Evolutionary conservation across 2,329 filamentous ascomycete genomes (phyloP), one percentile per base, ranked within the genome.

Genomic region (Lithohypha guttulata): DNA sequence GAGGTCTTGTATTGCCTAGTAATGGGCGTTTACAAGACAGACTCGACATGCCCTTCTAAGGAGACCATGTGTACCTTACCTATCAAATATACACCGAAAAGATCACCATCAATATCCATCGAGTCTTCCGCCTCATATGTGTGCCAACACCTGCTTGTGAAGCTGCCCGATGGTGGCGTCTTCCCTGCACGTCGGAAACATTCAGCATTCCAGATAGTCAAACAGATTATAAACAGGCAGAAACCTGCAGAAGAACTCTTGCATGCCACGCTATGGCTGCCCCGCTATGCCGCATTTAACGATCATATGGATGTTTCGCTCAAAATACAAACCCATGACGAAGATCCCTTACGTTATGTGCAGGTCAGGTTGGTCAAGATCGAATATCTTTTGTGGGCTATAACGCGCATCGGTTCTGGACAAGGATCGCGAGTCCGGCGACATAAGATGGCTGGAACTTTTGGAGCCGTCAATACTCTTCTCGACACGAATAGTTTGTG

Each of bases 1-100:
- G 35, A 39, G 19, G 27, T 39, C 27, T 25, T 30, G 15, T 39
- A 39, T 27, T 20, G 26, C 27, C n/a, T 39, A n/a, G 35, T 39
- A 11, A 30, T 39, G 35, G 21, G 35, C 17, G 17, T 39, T 5
- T 29, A 39, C 27, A 39, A 30, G 26, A 31, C 15, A 10, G 18
- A 17, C 25, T 20, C 19, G 15, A 29, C 25, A 15, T 18, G 18
- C 19, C 35, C 26, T 5, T 22, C 18, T 15, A 35, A 35, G 15
- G 33, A 35, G 9, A 14, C 25, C 33, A 35, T 35, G 21, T 14
- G 11, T 15, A 30, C 26, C 6, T 19, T 39, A n/a, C 22, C 14
- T 19, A 21, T 39, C 35, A 39, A 39, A 14, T 39, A 39, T 19
- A 27, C 27, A n/a, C 35, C 35, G 13, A 30, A 30, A 19, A 26